Evolutionary conservation across 1,139 yeast species (phyloP).

Genomic region (Candida pseudoviswanathii): DNA sequence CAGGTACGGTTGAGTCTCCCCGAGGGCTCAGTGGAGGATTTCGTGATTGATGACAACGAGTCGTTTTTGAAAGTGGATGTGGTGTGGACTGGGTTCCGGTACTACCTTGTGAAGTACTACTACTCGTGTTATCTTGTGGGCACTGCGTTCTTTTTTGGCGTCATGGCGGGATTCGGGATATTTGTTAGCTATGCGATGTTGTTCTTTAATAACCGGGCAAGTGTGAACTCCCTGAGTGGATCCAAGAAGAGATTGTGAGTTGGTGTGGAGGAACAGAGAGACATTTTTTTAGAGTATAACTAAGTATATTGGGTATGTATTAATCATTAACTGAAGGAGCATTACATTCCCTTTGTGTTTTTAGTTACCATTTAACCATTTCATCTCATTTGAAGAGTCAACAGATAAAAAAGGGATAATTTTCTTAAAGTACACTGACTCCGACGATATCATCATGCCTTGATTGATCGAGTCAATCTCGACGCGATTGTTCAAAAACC

Average conservation of each 20-base stretch:
- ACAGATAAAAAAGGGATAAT: constrained; percentile 46
- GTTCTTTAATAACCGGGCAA: constrained; percentile 1
- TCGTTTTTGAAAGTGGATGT: constrained; percentile 23
- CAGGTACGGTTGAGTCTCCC: constrained; percentile 6
- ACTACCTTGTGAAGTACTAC: constrained; percentile 54
- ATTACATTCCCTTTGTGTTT: not conserved
- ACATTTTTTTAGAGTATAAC: not conserved
- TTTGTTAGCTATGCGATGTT: constrained; percentile 24
- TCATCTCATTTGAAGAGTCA: constrained; percentile 41
- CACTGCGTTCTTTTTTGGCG: constrained; percentile 48
- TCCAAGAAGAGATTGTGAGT: not conserved
- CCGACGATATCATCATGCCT: constrained; percentile 19
- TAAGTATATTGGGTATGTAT: not conserved
- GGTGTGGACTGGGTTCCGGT: constrained; percentile 60
- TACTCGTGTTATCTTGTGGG: constrained; percentile 52
- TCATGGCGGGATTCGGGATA: constrained; percentile 33
- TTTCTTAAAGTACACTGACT: constrained; percentile 38
- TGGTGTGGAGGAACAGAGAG: not conserved
- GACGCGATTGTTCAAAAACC: constrained; percentile 45
- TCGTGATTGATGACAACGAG: constrained; percentile 14
- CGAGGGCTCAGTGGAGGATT: constrained; percentile 1
- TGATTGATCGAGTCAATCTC: constrained; percentile 38
- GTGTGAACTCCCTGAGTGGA: not conserved
- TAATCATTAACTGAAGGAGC: not conserved
- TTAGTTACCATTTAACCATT: constrained; percentile 40